Evolutionary conservation across 163 green algal genomes (phyloP).

Genomic region (Scenedesmus sp.): DNA sequence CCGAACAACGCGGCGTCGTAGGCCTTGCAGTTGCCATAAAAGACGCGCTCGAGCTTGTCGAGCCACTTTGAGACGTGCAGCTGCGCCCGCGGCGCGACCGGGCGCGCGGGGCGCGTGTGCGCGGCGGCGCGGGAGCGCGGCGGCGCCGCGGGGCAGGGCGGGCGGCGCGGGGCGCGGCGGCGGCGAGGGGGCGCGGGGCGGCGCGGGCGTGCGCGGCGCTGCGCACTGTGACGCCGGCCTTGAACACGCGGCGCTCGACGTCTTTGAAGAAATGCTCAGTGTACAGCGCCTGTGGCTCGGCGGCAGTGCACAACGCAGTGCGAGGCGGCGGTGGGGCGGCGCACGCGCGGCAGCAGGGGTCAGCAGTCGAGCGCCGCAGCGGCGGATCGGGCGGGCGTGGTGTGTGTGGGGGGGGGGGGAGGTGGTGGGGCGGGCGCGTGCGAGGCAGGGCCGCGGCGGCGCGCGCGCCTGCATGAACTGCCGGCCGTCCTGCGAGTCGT

Average conservation of each 20-base stretch:
- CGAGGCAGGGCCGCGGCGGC: too few species aligned
- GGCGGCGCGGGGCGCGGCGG: not conserved
- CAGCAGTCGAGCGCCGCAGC: too few species aligned
- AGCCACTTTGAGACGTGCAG: slow-evolving; percentile 60
- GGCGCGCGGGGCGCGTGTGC: not conserved
- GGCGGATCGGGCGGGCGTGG: too few species aligned
- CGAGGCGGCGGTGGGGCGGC: too few species aligned
- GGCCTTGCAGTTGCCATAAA: slow-evolving; percentile 53
- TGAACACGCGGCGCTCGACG: slow-evolving; percentile 58
- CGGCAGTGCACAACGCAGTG: too few species aligned
- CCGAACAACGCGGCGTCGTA: slow-evolving; percentile 52
- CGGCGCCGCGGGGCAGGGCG: not conserved
- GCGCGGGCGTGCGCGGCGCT: not conserved
- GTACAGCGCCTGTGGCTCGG: slow-evolving; percentile 54
- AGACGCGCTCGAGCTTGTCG: slow-evolving; percentile 60
- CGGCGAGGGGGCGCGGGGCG: too few species aligned
- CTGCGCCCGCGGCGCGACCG: not conserved
- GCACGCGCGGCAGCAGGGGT: too few species aligned
- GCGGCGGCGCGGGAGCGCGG: not conserved
- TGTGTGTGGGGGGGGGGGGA: too few species aligned
- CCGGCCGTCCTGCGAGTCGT: too few species aligned
- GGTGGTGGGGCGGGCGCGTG: too few species aligned
- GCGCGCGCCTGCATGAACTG: too few species aligned
- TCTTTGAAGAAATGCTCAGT: slow-evolving; percentile 55
- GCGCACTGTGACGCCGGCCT: slow-evolving; percentile 48